Evolutionary conservation across 2,329 filamentous ascomycete species (phyloP).

Genomic region (Beauveria rudraprayagi): DNA sequence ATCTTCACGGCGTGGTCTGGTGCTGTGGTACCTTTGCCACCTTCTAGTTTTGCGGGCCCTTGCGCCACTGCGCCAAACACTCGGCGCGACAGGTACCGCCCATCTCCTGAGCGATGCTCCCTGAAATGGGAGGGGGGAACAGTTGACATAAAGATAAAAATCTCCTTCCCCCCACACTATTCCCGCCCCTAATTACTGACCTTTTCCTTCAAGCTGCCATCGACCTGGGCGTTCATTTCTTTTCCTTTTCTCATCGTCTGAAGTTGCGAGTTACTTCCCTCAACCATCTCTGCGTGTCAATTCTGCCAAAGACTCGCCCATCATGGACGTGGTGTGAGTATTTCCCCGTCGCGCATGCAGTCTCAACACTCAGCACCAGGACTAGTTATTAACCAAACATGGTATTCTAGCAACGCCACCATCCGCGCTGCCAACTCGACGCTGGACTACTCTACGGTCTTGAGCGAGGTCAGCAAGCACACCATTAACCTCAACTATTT

Average conservation of each 20-base stretch:
- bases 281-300: neutral
- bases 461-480: conserved; percentile 58
- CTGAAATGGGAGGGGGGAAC: neutral
- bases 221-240: neutral
- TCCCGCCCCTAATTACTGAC: conserved; percentile 7
- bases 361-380: neutral
- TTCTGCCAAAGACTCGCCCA: conserved; percentile 11
- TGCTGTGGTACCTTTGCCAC: neutral
- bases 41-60: neutral
- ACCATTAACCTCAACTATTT: conserved; percentile 81
- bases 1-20: neutral
- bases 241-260: conserved; percentile 3
- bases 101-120: conserved; percentile 1
- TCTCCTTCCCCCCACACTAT: conserved; percentile 10
- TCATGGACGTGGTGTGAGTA: conserved; percentile 29
- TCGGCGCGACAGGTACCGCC: neutral
- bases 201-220: neutral
- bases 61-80: conserved; percentile 3
- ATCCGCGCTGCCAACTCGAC: conserved; percentile 39
- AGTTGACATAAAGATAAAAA: conserved; percentile 8
- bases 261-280: neutral
- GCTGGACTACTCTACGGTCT: conserved; percentile 47
- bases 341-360: neutral
- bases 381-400: neutral
- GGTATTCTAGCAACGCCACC: conserved; percentile 41